Evolutionary conservation across 345 rosid species (phyloP).

Genomic region (Anacardium occidentale): DNA sequence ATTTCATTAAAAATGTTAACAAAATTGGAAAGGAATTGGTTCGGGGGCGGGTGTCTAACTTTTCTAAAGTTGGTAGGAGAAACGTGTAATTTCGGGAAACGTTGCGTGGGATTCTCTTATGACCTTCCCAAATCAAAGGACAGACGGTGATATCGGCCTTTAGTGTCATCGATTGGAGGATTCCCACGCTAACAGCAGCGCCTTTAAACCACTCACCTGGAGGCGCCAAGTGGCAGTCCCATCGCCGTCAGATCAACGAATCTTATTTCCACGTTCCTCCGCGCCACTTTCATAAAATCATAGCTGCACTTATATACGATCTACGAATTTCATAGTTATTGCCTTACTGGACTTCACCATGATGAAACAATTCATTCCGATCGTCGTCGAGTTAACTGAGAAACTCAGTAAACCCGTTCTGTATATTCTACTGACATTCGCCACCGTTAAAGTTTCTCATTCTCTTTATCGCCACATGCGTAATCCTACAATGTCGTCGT

Average conservation of each 20-base stretch:
- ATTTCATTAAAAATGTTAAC: too few species aligned
- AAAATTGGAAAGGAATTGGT: too few species aligned
- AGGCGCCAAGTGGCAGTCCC: not conserved
- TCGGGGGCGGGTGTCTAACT: too few species aligned
- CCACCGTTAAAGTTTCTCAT: conserved; percentile 29
- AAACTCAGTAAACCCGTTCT: conserved; percentile 29
- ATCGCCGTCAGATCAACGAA: not conserved
- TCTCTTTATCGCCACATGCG: conserved; percentile 26
- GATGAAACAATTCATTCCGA: conserved; percentile 18
- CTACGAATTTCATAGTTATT: too few species aligned
- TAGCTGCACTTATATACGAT: not conserved
- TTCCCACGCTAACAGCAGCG: not conserved
- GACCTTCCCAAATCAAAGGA: too few species aligned
- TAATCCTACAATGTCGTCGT: conserved; percentile 26
- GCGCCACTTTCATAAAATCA: too few species aligned
- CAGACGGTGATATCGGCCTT: too few species aligned
- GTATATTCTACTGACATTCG: conserved; percentile 29
- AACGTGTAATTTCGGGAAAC: too few species aligned
- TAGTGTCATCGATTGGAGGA: not conserved
- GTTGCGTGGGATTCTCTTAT: too few species aligned
- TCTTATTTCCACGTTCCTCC: not conserved
- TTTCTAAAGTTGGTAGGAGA: too few species aligned
- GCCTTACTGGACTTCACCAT: too few species aligned
- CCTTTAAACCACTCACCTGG: not conserved
- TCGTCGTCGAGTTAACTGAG: conserved; percentile 39